Evolutionary conservation across 2,329 filamentous ascomycete species (phyloP), one percentile per base, ranked within the genome.

Genomic region (Colletotrichum sp.): DNA sequence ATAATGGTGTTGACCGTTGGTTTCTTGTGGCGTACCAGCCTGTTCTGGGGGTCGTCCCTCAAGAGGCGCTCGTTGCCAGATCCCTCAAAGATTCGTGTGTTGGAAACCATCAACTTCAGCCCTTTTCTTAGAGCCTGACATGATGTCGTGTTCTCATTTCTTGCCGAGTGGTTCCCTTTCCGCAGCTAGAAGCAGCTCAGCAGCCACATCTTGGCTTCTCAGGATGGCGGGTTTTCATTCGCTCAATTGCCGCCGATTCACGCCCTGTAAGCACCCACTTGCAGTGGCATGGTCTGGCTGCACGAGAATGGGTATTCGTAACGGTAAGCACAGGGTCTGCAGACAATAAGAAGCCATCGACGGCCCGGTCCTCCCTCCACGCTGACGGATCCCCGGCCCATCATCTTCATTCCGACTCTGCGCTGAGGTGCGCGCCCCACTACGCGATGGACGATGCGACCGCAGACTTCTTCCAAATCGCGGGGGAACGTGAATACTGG

Each of bases 51-150:
- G 15, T 39, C 39, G 0, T 24, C n/a, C 0, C 3, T 9, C 3
- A 44, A 44, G 39, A 44, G 9, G 5, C 18, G 5, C 9, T n/a
- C 18, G 0, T 44, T 3, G 18, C 39, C 9, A 6, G 18, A n/a
- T 44, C 18, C 2, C 5, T 6, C 9, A 3, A 9, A 10, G 5
- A 12, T 44, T 12, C 18, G 5, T 4, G 18, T 6, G 0, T 0
- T 44, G 5, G 5, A 0, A 44, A 44, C 5, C 0, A 12, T n/a
- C 18, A 44, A n/a, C 39, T 44, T 0, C 18, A 1, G 12, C 18
- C 18, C 18, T 44, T n/a, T n/a, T 12, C 0, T 8, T 0, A 9
- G 16, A 44, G 39, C 9, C 39, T 44, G 39, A n/a, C 18, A 44
- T 0, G 9, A 44, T 44, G 9, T 10, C 0, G 18, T 9, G 6